These are phyloP conservation scores for Schwanniomyces pseudopolymorphus DNA, from an alignment of 805 yeast genomes.

Conservation along the genomic window DNA sequence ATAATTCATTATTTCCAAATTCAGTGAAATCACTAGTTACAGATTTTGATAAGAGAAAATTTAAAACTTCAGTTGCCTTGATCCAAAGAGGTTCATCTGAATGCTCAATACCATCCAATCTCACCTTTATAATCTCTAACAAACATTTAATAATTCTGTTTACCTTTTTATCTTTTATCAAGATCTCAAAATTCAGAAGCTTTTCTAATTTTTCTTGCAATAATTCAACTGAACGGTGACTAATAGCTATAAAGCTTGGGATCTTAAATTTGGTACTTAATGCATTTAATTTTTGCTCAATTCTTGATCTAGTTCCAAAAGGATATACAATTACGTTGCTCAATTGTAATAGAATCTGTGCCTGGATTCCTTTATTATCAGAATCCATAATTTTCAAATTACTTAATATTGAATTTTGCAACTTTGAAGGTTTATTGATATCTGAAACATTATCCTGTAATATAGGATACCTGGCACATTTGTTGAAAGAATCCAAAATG, in stretches of 20 bases:
- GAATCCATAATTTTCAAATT: conserved; percentile 39
- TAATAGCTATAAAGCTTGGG: conserved; percentile 64
- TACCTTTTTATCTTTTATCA: conserved; percentile 47
- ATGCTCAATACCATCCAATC: conserved; percentile 33
- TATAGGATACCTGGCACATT: conserved; percentile 72
- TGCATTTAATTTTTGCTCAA: conserved; percentile 48
- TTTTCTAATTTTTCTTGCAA: conserved; percentile 37
- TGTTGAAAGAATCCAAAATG: conserved; percentile 58
- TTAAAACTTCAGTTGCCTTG: conserved; percentile 44
- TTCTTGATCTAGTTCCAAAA: conserved; percentile 57
- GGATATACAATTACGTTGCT: conserved; percentile 57
- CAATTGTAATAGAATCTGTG: conserved; percentile 52
- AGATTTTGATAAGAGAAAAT: conserved; percentile 31
- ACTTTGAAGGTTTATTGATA: conserved; percentile 47
- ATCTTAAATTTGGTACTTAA: conserved; percentile 40
- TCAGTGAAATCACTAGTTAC: conserved; percentile 12
- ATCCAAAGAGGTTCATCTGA: conserved; percentile 52
- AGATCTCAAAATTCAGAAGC: conserved; percentile 28
- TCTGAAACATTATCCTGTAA: conserved; percentile 61
- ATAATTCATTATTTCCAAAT: conserved; percentile 21
- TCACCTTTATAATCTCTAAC: conserved; percentile 50
- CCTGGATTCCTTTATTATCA: conserved; percentile 35
- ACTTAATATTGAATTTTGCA: conserved; percentile 61
- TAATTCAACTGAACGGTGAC: conserved; percentile 46
- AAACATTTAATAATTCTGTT: conserved; percentile 48